Percentiles rank a stretch among this genome's conserved stretches.
Conservation (phyloP, 176 grass and related monocot genomes). For the Canna indica region DNA sequence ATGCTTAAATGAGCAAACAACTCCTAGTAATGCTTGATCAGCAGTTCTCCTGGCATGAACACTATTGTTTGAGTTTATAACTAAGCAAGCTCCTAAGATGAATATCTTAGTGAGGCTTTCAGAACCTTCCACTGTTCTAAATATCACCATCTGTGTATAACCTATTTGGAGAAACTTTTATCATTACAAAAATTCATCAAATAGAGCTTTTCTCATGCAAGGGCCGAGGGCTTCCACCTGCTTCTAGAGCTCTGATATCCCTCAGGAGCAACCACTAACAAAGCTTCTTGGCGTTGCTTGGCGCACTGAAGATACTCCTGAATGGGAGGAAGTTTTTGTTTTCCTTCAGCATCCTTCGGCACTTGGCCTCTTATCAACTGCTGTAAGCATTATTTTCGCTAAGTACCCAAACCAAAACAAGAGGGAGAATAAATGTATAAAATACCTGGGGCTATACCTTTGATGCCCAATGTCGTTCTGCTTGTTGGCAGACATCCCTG, state of each 20-base stretch:
- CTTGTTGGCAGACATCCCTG: slow-evolving; percentile 86
- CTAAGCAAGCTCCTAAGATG: no score
- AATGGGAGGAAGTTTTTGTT: slow-evolving; percentile 50
- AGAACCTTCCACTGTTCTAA: no score
- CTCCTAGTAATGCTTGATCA: no score
- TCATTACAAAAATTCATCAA: neutral
- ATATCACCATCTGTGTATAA: no score
- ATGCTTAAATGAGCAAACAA: no score
- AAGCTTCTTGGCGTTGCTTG: slow-evolving; percentile 42
- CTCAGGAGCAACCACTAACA: slow-evolving; percentile 21
- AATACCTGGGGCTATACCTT: slow-evolving; percentile 35
- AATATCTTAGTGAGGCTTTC: no score
- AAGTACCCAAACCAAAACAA: neutral
- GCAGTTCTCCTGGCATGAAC: no score
- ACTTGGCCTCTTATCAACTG: slow-evolving; percentile 79
- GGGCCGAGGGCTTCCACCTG: slow-evolving; percentile 17
- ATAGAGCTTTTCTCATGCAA: slow-evolving; percentile 35
- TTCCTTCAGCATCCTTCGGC: slow-evolving; percentile 36
- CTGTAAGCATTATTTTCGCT: slow-evolving; percentile 12
- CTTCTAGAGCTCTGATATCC: slow-evolving; percentile 8
- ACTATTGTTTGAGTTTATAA: no score
- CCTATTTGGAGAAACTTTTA: no score
- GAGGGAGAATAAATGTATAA: neutral
- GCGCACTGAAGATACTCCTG: slow-evolving; percentile 60
- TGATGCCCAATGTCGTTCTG: slow-evolving; percentile 91